These are phyloP conservation scores for Gaertneriomyces sp. DNA, from an alignment of 192 early-diverging fungal species.

Conservation along the genomic window DNA sequence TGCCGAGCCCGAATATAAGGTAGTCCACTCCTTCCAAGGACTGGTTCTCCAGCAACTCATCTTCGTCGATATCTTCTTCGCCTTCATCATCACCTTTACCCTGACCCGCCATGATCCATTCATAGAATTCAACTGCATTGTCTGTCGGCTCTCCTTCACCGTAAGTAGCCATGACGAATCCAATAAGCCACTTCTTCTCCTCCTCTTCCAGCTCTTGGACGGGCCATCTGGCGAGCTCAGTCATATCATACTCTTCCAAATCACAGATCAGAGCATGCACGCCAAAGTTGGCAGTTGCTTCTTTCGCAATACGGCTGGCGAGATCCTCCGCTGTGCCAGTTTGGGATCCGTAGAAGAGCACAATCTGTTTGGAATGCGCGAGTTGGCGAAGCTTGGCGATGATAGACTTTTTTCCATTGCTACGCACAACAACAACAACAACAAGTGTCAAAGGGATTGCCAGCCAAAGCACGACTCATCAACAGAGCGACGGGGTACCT, in stretches of 20 bases:
- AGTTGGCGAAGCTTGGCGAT: slow-evolving; percentile 31
- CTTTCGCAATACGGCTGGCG: slow-evolving; percentile 85
- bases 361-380: slow-evolving; percentile 48
- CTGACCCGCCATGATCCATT: slow-evolving; percentile 71
- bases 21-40: slow-evolving; percentile 55
- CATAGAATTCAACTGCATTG: slow-evolving; percentile 93
- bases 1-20: slow-evolving; percentile 82
- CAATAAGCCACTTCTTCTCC: slow-evolving; percentile 55
- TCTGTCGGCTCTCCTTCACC: slow-evolving; percentile 99
- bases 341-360: slow-evolving; percentile 95
- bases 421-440: not conserved
- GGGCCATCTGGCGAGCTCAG: slow-evolving; percentile 68
- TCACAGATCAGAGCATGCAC: slow-evolving; percentile 79
- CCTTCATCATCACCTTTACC: slow-evolving; percentile 64
- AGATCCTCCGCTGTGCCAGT: slow-evolving; percentile 99
- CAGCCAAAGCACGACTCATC: not conserved
- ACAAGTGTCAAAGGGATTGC: not conserved
- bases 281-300: slow-evolving; percentile 67
- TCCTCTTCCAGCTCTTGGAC: slow-evolving; percentile 41
- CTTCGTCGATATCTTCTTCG: slow-evolving; percentile 57
- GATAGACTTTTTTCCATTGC: slow-evolving; percentile 42
- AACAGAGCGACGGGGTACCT: not conserved
- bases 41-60: slow-evolving; percentile 40
- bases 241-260: slow-evolving; percentile 89
- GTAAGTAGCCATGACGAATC: slow-evolving; percentile 95